A percentile compares a stretch with the other conserved stretches of the same genome.
Conservation (phyloP, 169 alveolate species). For the Eimeria tenella region DNA sequence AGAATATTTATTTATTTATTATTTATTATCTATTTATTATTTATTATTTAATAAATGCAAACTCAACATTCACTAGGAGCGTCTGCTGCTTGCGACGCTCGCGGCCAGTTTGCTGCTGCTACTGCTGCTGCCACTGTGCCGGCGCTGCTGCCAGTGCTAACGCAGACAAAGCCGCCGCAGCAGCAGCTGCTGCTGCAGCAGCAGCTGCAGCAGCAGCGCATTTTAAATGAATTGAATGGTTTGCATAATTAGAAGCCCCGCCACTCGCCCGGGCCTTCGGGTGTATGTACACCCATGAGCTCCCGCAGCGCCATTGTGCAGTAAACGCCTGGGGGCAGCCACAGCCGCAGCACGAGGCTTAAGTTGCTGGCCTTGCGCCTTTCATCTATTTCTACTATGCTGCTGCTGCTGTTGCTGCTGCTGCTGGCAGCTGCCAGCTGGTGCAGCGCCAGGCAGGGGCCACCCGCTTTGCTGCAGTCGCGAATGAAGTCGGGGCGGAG, state of each 20-base stretch:
- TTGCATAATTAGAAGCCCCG: background rate
- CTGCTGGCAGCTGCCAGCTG: background rate
- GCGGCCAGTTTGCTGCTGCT: no score
- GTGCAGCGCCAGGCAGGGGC: background rate
- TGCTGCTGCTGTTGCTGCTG: background rate
- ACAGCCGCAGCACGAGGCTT: constrained; percentile 26
- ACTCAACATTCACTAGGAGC: no score
- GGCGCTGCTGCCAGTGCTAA: no score
- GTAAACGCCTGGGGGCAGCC: constrained; percentile 52
- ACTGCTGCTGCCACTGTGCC: no score
- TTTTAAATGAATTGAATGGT: background rate
- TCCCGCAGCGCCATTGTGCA: constrained; percentile 68
- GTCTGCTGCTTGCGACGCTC: no score
- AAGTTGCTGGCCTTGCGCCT: constrained; percentile 10
- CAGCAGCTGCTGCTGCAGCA: background rate
- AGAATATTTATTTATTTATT: no score
- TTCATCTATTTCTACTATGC: background rate
- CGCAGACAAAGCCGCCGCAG: background rate
- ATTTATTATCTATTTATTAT: no score
- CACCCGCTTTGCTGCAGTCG: background rate
- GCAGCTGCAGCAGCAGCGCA: background rate
- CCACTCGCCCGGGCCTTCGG: constrained; percentile 18
- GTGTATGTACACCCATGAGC: constrained; percentile 31
- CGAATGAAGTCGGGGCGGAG: background rate
- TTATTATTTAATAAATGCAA: no score